Evolutionary conservation across 305 asterid genomes (phyloP).

Genomic region (Fraxinus sp.): DNA sequence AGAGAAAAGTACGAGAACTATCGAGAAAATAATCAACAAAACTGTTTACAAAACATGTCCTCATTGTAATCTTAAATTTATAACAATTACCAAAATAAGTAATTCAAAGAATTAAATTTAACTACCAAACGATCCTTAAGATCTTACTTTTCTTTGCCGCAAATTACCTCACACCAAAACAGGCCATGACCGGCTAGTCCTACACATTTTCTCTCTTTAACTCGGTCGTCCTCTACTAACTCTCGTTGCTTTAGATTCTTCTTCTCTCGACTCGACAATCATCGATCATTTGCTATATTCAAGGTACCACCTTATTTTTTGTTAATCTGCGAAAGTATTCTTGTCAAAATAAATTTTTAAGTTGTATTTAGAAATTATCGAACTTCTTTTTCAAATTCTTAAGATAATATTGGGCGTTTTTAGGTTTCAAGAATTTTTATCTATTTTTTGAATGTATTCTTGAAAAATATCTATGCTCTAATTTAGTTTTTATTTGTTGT

Average conservation of each 20-base stretch:
- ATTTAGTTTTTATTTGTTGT: background rate
- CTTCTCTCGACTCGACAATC: slow-evolving; percentile 32
- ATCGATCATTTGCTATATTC: slow-evolving; percentile 49
- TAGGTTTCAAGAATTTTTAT: background rate
- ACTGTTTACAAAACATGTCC: background rate
- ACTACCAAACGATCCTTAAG: background rate
- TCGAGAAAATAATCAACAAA: background rate
- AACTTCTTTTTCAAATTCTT: background rate
- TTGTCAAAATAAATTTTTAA: background rate
- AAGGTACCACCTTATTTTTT: slow-evolving; percentile 30
- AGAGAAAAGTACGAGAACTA: background rate
- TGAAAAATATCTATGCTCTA: background rate
- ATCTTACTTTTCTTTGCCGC: background rate
- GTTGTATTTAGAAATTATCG: background rate
- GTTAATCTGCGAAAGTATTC: background rate
- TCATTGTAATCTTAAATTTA: background rate
- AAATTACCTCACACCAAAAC: background rate
- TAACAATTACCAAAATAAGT: background rate
- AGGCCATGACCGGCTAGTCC: slow-evolving; percentile 31
- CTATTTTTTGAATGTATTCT: background rate
- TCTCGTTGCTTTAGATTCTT: slow-evolving; percentile 29
- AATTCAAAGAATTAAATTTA: background rate
- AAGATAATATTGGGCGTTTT: background rate
- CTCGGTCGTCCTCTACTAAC: slow-evolving; percentile 22
- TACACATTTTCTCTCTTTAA: slow-evolving; percentile 24